These are phyloP conservation scores for Tilletia setariae DNA, from an alignment of 1,284 basidiomycete species.

Conservation along the genomic window DNA sequence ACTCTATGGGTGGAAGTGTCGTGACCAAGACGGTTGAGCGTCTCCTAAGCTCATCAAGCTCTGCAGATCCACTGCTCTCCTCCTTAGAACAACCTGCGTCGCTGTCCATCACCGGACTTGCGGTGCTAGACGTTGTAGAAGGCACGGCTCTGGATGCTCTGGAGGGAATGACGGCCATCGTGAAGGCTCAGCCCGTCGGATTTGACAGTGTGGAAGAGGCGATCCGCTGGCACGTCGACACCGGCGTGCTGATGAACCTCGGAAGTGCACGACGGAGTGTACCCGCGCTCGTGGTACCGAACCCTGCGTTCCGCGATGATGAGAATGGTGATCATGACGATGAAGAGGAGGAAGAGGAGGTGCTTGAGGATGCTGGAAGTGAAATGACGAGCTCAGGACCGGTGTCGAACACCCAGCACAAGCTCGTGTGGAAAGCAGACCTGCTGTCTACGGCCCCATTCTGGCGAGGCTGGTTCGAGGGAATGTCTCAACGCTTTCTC, in stretches of 20 bases:
- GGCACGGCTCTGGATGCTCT: slow-evolving; percentile 92
- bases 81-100: slow-evolving; percentile 33
- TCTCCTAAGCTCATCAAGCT: slow-evolving; percentile 25
- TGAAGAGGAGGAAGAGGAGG: slow-evolving; percentile 19
- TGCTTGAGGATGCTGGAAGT: slow-evolving; percentile 23
- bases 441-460: slow-evolving; percentile 79
- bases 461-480: slow-evolving; percentile 91
- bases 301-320: slow-evolving; percentile 22
- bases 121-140: slow-evolving; percentile 93
- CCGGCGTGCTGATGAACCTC: slow-evolving; percentile 44
- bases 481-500: slow-evolving; percentile 75
- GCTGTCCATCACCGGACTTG: slow-evolving; percentile 62
- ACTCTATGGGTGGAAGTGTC: slow-evolving; percentile 55
- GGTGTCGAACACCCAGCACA: not conserved
- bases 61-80: slow-evolving; percentile 7
- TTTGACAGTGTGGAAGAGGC: slow-evolving; percentile 80
- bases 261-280: slow-evolving; percentile 50
- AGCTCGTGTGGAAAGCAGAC: slow-evolving; percentile 73
- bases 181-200: slow-evolving; percentile 77
- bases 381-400: not conserved
- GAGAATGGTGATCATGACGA: not conserved
- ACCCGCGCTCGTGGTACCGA: slow-evolving; percentile 37
- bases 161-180: slow-evolving; percentile 80
- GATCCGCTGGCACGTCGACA: slow-evolving; percentile 83
- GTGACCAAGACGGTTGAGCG: slow-evolving; percentile 37